Conservation (phyloP, 768 basidiomycete species). For the Tricholomella constricta region DNA sequence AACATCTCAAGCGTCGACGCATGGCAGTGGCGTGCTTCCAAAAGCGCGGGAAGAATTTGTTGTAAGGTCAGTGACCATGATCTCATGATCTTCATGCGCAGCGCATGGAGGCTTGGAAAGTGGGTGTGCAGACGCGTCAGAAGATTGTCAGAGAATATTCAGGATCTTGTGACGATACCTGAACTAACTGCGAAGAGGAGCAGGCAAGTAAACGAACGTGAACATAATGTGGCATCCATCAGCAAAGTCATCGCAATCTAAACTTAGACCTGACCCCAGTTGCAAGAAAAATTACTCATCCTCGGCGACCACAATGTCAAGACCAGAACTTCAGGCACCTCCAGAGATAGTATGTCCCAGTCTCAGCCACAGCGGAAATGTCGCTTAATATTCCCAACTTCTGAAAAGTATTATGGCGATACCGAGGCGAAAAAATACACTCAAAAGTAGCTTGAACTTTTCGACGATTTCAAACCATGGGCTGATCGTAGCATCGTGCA, state of each 20-base stretch:
- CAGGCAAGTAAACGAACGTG: background rate
- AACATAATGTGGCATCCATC: too few relatives aligned
- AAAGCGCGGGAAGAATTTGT: background rate
- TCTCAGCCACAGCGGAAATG: background rate
- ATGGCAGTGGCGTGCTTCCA: background rate
- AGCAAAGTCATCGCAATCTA: too few relatives aligned
- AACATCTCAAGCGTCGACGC: background rate
- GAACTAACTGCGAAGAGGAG: too few relatives aligned
- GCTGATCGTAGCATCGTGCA: constrained; percentile 34
- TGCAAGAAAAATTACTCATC: constrained; percentile 7
- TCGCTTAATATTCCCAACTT: constrained; percentile 7
- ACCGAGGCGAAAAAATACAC: constrained; percentile 96
- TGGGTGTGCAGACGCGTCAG: too few relatives aligned
- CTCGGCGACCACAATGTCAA: constrained; percentile 55
- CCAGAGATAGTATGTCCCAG: constrained; percentile 78
- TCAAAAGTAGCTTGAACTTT: constrained; percentile 63
- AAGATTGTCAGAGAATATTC: too few relatives aligned
- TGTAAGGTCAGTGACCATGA: background rate
- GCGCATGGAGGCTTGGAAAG: background rate
- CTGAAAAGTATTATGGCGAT: constrained; percentile 92
- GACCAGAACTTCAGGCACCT: constrained; percentile 86
- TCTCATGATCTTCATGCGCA: background rate
- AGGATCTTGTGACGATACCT: too few relatives aligned
- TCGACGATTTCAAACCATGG: constrained; percentile 1
- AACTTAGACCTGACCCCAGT: constrained; percentile 12